Evolutionary conservation across 2,329 filamentous ascomycete genomes (phyloP), one percentile per base, ranked within the genome.

Genomic region (Shiraia bambusicola): DNA sequence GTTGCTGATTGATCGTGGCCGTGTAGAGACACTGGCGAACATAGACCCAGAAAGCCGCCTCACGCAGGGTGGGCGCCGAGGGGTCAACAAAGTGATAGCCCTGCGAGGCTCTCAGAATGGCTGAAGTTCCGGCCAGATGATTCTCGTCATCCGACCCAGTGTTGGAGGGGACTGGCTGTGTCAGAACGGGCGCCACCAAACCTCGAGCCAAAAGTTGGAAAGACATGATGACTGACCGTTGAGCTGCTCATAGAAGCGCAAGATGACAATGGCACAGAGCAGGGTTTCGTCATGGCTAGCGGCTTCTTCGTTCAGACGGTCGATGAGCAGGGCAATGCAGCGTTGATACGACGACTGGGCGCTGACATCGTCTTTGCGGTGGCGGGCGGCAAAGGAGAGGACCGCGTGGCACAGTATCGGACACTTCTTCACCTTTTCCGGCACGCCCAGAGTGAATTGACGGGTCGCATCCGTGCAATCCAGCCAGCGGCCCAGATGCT

Each of bases 21-120:
- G 52, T 66, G 34, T 64, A 65, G 6, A 66, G 51, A 32, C 59
- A 65, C 37, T 66, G 62, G 10, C 60, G 56, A 16, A 66, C 60
- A 31, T 65, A 63, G 7, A 66, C 56, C 61, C 59, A 64, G 30
- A 65, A 66, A 6, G 61, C 57, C 32, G 62, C 61, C 28, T 66
- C 58, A 22, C 61, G 61, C 10, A 65, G 42, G 2, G 62, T 61
- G 4, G 61, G 59, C n/a, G 59, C 57, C 4, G 62, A 61, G 7
- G 61, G 62, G 39, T 66, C 61, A 10, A 65, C 56, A 29, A 42
- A 58, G 19, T 60, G 43, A 28, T 59, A 35, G 17, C 49, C 46
- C 16, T 63, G 61, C 5, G 61, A 63, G 2, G 56, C 56, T 14
- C 61, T 57, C 26, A 66, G 45, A 6, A 65, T 61, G 14, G 62